Evolutionary conservation across 805 yeast species (phyloP).

Genomic region (Saccharomycopsis guyanensis): DNA sequence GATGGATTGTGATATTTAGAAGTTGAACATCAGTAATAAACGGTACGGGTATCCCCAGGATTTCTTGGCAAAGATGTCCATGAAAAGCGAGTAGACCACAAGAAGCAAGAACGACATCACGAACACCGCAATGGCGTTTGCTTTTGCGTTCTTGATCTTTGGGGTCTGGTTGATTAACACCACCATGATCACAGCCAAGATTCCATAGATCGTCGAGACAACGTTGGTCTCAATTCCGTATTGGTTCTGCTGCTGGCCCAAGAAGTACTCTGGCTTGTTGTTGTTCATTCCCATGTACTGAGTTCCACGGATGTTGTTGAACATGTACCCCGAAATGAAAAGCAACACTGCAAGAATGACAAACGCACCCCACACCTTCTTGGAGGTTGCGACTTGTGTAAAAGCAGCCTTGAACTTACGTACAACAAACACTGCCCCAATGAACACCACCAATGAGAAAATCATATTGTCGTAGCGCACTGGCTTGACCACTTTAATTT

Average conservation of each 20-base stretch:
- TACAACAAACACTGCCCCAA: slow-evolving; percentile 29
- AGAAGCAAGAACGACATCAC: slow-evolving; percentile 39
- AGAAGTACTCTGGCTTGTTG: slow-evolving; percentile 42
- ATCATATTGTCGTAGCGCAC: slow-evolving; percentile 32
- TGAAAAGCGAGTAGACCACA: slow-evolving; percentile 53
- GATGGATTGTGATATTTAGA: no score
- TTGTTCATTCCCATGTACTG: slow-evolving; percentile 41
- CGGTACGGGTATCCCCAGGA: slow-evolving; percentile 70
- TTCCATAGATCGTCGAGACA: slow-evolving; percentile 64
- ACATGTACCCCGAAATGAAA: slow-evolving; percentile 89
- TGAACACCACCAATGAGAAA: slow-evolving; percentile 29
- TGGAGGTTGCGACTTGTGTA: slow-evolving; percentile 37
- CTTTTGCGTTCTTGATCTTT: slow-evolving; percentile 34
- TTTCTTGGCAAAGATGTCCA: slow-evolving; percentile 63
- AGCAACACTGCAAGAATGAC: slow-evolving; percentile 58
- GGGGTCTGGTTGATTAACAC: slow-evolving; percentile 54
- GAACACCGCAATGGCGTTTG: slow-evolving; percentile 42
- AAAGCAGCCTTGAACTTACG: slow-evolving; percentile 32
- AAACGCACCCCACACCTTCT: slow-evolving; percentile 63
- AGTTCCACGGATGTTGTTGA: slow-evolving; percentile 71
- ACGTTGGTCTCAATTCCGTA: slow-evolving; percentile 87
- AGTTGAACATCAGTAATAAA: slow-evolving; percentile 33
- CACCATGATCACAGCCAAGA: slow-evolving; percentile 53
- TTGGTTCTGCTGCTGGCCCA: slow-evolving; percentile 65
- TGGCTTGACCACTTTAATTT: slow-evolving; percentile 29